phyloP scores from a whole-genome alignment of 2,329 filamentous ascomycete species.

The Arthrinium puccinioides region DNA sequence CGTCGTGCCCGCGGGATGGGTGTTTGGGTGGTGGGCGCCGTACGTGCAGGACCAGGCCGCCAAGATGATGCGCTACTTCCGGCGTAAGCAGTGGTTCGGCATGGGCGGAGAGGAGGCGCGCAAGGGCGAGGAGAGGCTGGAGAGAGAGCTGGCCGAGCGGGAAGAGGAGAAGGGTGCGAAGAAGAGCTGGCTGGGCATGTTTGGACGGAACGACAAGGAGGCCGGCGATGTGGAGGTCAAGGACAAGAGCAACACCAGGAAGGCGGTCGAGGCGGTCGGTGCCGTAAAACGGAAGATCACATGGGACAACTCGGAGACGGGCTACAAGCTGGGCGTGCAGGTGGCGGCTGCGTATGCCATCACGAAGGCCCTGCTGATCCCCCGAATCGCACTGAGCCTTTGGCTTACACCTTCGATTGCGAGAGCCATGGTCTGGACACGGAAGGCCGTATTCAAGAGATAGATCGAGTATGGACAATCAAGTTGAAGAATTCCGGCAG shows the following conservation, averaged over 20 bases:
- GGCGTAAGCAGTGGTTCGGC: constrained; percentile 74
- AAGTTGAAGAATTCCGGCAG: too few relatives aligned
- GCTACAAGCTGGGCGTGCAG: constrained; percentile 52
- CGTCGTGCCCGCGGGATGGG: constrained; percentile 57
- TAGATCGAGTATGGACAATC: too few relatives aligned
- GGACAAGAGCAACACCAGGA: constrained; percentile 8
- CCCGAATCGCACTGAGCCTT: constrained; percentile 69
- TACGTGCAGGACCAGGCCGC: constrained; percentile 57
- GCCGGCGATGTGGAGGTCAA: constrained; percentile 11
- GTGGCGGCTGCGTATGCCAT: constrained; percentile 87
- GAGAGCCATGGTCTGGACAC: constrained; percentile 44
- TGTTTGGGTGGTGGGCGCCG: constrained; percentile 40
- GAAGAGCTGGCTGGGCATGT: constrained; percentile 10
- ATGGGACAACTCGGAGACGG: constrained; percentile 19
- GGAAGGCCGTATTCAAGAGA: constrained; percentile 15
- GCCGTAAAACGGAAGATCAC: constrained; percentile 16
- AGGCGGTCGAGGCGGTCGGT: constrained; percentile 15
- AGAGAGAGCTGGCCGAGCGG: constrained; percentile 18
- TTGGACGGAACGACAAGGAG: constrained; percentile 26
- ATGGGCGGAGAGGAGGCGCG: constrained; percentile 31
- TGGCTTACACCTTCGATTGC: constrained; percentile 95
- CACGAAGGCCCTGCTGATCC: constrained; percentile 76
- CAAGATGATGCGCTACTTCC: constrained; percentile 71
- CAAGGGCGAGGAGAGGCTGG: constrained; percentile 11
- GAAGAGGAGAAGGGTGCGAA: constrained; percentile 17